phyloP scores from a whole-genome alignment of 2,329 filamentous ascomycete genomes.

The Neopestalotiopsis sp. region DNA sequence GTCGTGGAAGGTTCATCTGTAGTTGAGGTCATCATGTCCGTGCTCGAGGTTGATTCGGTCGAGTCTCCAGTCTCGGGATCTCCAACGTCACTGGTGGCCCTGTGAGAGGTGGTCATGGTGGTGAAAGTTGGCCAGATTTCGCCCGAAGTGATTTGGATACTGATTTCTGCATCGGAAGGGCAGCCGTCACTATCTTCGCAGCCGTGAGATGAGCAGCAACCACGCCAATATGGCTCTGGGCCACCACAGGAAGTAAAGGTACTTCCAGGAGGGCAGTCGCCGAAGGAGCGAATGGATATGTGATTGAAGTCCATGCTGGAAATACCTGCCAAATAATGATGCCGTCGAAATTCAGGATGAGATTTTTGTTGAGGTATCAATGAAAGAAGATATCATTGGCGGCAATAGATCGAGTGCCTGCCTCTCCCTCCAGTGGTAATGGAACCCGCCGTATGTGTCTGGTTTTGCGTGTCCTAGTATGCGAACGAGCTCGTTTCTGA shows the following conservation, averaged over 20 bases:
- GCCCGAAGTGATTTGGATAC: not conserved
- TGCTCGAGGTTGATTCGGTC: not conserved
- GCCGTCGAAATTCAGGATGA: too few species aligned
- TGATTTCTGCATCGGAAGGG: not conserved
- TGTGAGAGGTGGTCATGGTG: not conserved
- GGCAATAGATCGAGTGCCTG: too few species aligned
- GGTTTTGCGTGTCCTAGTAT: too few species aligned
- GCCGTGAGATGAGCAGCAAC: not conserved
- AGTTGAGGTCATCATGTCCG: not conserved
- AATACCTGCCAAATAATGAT: too few species aligned
- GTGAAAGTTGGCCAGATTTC: not conserved
- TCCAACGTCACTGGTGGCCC: slow-evolving; percentile 1
- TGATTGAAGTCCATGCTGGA: not conserved
- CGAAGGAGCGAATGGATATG: not conserved
- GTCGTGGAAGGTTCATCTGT: not conserved
- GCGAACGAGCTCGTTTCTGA: too few species aligned
- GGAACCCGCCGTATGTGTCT: too few species aligned
- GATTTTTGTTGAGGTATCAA: too few species aligned
- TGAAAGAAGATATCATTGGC: too few species aligned
- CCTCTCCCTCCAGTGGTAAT: too few species aligned
- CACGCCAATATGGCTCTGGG: not conserved
- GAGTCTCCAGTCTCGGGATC: not conserved
- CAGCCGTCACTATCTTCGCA: not conserved
- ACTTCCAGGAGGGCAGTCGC: slow-evolving; percentile 7
- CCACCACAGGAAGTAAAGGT: not conserved